phyloP scores from a whole-genome alignment of 495 filamentous ascomycete species.

The Cercophora samala region DNA sequence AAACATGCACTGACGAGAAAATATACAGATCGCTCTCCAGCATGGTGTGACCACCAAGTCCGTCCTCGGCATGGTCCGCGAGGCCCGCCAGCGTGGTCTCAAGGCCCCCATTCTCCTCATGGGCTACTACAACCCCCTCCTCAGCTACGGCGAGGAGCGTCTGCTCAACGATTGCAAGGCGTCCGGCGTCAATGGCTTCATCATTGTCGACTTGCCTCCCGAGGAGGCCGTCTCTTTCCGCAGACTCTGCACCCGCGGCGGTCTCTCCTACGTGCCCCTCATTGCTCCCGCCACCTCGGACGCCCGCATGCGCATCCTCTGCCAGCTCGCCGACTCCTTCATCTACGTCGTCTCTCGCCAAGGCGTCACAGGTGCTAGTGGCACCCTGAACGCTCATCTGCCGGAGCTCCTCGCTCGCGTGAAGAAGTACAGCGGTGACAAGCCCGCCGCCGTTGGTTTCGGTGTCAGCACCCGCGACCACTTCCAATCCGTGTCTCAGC shows the following conservation, averaged over 20 bases:
- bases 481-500: slow-evolving; percentile 75
- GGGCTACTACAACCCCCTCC: slow-evolving; percentile 97
- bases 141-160: slow-evolving; percentile 87
- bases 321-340: slow-evolving; percentile 96
- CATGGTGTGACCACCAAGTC: slow-evolving; percentile 82
- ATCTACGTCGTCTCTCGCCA: slow-evolving; percentile 98
- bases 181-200: slow-evolving; percentile 93
- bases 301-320: slow-evolving; percentile 86
- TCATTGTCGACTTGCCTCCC: slow-evolving; percentile 92
- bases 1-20: slow-evolving; percentile 4
- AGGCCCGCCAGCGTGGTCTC: slow-evolving; percentile 71
- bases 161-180: slow-evolving; percentile 81
- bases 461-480: slow-evolving; percentile 95
- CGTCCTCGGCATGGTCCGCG: slow-evolving; percentile 73
- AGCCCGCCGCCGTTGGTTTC: slow-evolving; percentile 89
- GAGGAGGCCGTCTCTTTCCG: slow-evolving; percentile 95
- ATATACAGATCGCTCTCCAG: slow-evolving; percentile 57
- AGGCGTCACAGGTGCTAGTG: slow-evolving; percentile 91
- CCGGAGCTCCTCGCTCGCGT: slow-evolving; percentile 78
- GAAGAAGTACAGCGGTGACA: slow-evolving; percentile 87
- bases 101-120: slow-evolving; percentile 84
- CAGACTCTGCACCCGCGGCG: slow-evolving; percentile 70
- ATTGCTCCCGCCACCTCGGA: slow-evolving; percentile 95
- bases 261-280: slow-evolving; percentile 88
- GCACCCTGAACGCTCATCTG: slow-evolving; percentile 72